Base-by-base conservation (phyloP, 1,139 yeast species). In the Kluyveromyces sp. region DNA sequence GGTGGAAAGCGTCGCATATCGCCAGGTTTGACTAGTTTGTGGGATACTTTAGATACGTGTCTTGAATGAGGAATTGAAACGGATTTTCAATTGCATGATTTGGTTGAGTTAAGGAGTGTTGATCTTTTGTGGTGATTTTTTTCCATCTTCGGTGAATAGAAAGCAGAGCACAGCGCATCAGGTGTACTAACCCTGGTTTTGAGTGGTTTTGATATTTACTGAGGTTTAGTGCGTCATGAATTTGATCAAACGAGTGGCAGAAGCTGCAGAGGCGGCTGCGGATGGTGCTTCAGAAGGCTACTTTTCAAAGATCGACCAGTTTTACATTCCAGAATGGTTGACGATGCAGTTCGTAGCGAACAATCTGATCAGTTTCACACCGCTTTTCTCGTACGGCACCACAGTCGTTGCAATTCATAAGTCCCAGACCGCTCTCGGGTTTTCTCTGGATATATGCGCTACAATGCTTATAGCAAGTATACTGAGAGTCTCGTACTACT, bases 381-480 rank as follows among this genome's bases (percentile, higher is more conserved):
- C 96, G 2, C 60, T 88, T 36, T 75, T 87, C 47, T 84, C 95
- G 6, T 88, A 88, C 57, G 94, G 95, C 2, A 77, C 94, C 19
- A 86, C 96, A 0, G 76, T 88, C 35, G 68, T 78, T 44, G 73
- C 84, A 49, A 86, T 88, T 13, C 73, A 78, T 53, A 68, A 72
- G 41, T 74, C 76, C 36, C 69, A 78, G 57, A 74, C 88, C 1
- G 76, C 92, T 1, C 71, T 75, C 29, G 96, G 96, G 25, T 87
- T 87, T 59, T 81, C 94, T 6, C 70, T 87, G 18, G 96, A 88
- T 62, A 83, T 88, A 12, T 88, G 96, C 65, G 92, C 89, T 13
- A 85, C 95, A 9, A 87, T 88, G 95, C 63, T 88, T 48, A 71
- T 86, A 54, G 83, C 95, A 1, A 77, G 87, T 39, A 76, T 81